These are phyloP conservation scores for Acrocalymma vagum DNA, from an alignment of 2,329 filamentous ascomycete genomes.

Conservation along the genomic window DNA sequence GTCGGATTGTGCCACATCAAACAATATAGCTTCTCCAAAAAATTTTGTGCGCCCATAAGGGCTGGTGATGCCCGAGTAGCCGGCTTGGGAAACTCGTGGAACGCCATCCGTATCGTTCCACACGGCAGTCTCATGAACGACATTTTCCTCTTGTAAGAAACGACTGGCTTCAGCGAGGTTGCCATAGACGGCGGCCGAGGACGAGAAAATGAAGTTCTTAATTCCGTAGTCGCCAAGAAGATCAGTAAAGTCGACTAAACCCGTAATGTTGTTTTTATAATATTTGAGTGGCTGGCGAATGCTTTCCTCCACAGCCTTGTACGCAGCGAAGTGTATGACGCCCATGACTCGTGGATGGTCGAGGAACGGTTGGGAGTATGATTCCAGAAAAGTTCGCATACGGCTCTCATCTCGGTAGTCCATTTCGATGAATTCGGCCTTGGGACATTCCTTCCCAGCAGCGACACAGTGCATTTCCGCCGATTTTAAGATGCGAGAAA, in stretches of 20 bases:
- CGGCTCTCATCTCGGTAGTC: constrained; percentile 1
- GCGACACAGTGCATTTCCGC: constrained; percentile 1
- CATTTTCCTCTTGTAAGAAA: constrained; percentile 61
- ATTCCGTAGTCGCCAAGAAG: constrained; percentile 64
- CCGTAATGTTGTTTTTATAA: constrained; percentile 71
- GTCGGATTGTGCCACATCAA: constrained; percentile 65
- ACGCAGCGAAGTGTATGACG: constrained; percentile 72
- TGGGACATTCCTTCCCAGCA: background rate
- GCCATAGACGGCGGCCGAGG: constrained; percentile 71
- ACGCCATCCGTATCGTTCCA: constrained; percentile 6
- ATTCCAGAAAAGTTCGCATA: constrained; percentile 2
- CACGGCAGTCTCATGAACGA: constrained; percentile 47
- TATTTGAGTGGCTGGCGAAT: constrained; percentile 66
- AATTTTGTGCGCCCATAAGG: constrained; percentile 71
- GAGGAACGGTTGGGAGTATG: constrained; percentile 38
- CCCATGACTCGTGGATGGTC: constrained; percentile 56
- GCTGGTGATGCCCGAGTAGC: constrained; percentile 56
- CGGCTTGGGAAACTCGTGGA: constrained; percentile 5
- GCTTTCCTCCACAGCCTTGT: constrained; percentile 69
- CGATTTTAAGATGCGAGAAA: constrained; percentile 40
- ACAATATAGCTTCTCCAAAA: constrained; percentile 70
- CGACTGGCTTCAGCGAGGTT: constrained; percentile 40
- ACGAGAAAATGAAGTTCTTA: constrained; percentile 70
- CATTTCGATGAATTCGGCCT: constrained; percentile 1
- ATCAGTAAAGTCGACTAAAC: constrained; percentile 64